A percentile compares a stretch with the other conserved stretches of the same genome.
These are phyloP conservation scores for Leccinum imitatum DNA, from an alignment of 768 basidiomycete species.

Conservation along the genomic window DNA sequence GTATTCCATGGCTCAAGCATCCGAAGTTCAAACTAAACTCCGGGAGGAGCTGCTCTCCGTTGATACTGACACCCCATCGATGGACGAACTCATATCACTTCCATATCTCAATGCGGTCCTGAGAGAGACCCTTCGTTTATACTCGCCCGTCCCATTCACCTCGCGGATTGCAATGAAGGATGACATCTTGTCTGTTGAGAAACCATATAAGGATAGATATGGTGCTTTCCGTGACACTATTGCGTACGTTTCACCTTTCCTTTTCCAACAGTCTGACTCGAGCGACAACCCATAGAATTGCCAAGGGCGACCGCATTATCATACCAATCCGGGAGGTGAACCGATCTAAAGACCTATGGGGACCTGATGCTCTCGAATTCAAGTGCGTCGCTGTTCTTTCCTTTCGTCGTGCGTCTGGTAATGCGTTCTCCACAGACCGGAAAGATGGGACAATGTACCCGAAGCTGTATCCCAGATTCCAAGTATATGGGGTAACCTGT, in stretches of 20 bases:
- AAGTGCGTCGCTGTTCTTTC: conserved; percentile 33
- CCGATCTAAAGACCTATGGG: conserved; percentile 55
- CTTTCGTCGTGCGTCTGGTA: background rate
- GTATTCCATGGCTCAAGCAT: conserved; percentile 49
- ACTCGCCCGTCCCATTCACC: conserved; percentile 47
- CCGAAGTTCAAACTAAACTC: conserved; percentile 52
- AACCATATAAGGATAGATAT: conserved; percentile 43
- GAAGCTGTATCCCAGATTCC: conserved; percentile 47
- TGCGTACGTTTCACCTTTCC: conserved; percentile 25
- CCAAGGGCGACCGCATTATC: conserved; percentile 47
- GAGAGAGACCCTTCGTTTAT: conserved; percentile 56
- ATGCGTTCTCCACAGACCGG: background rate
- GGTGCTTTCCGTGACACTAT: conserved; percentile 42
- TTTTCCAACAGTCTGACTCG: background rate
- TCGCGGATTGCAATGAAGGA: conserved; percentile 48
- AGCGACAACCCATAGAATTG: conserved; percentile 26
- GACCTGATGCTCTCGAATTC: conserved; percentile 62
- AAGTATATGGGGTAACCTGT: conserved; percentile 57
- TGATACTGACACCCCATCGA: conserved; percentile 56
- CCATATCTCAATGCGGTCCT: conserved; percentile 67
- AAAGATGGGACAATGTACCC: conserved; percentile 56
- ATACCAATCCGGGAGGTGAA: conserved; percentile 58
- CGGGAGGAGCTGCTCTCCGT: conserved; percentile 55
- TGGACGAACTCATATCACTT: conserved; percentile 67
- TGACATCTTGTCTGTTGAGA: conserved; percentile 49